Percentiles rank a stretch among this genome's conserved stretches.
phyloP scores from a whole-genome alignment of 768 basidiomycete genomes.

The Hypholoma fasciculare region DNA sequence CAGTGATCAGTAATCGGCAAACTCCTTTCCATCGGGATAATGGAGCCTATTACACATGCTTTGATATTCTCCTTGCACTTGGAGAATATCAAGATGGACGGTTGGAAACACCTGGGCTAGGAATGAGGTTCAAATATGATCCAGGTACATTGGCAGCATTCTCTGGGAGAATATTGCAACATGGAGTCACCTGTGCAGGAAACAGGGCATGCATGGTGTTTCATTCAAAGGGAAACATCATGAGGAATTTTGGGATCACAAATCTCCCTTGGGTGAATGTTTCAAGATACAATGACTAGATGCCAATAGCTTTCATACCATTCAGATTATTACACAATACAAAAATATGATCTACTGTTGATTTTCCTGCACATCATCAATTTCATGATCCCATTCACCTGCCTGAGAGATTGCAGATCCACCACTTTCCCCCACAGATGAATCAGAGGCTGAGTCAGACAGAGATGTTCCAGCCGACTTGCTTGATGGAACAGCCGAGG shows the following conservation, averaged over 20 bases:
- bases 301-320: too few species aligned
- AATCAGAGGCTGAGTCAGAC: too few species aligned
- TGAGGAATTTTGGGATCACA: background rate
- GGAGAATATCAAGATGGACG: constrained; percentile 3
- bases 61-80: constrained; percentile 6
- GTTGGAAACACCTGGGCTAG: background rate
- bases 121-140: background rate
- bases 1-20: constrained; percentile 5
- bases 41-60: background rate
- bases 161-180: constrained; percentile 3
- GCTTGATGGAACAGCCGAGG: too few species aligned
- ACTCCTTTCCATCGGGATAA: constrained; percentile 15
- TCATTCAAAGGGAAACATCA: background rate
- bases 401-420: too few species aligned
- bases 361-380: too few species aligned
- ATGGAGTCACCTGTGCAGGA: constrained; percentile 8
- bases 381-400: too few species aligned
- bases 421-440: too few species aligned
- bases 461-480: too few species aligned
- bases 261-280: too few species aligned
- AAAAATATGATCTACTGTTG: too few species aligned
- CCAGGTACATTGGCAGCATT: constrained; percentile 6
- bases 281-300: too few species aligned
- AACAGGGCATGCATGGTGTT: constrained; percentile 14
- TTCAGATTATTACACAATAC: too few species aligned